Percentiles rank a stretch among this genome's conserved stretches.
Conservation (phyloP, 2,329 filamentous ascomycete species). For the Microsporum audouinii region DNA sequence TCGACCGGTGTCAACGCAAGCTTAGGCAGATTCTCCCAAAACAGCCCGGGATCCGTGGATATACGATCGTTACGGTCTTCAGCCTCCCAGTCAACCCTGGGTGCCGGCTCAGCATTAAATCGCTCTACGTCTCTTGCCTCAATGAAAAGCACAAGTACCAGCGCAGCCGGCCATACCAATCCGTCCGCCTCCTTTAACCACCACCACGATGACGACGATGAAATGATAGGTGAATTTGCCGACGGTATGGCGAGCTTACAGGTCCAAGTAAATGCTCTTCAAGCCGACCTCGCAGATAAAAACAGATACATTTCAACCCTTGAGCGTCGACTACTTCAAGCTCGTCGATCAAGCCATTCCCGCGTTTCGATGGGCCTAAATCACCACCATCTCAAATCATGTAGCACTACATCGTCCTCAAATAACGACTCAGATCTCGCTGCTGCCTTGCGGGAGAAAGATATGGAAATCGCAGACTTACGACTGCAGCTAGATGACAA, state of each 20-base stretch:
- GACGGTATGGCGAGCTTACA: slow-evolving; percentile 73
- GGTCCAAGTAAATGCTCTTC: slow-evolving; percentile 82
- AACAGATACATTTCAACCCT: slow-evolving; percentile 91
- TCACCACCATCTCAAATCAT: slow-evolving; percentile 34
- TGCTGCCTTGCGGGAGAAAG: slow-evolving; percentile 69
- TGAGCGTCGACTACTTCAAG: slow-evolving; percentile 84
- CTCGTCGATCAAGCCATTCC: slow-evolving; percentile 77
- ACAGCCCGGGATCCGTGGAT: slow-evolving; percentile 30
- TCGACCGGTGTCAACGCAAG: slow-evolving; percentile 83
- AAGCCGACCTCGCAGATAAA: slow-evolving; percentile 91
- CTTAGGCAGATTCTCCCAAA: slow-evolving; percentile 52
- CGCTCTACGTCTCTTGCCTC: slow-evolving; percentile 59
- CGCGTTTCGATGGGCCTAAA: slow-evolving; percentile 66
- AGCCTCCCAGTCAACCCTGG: slow-evolving; percentile 50
- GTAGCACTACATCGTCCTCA: slow-evolving; percentile 50
- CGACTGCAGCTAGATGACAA: slow-evolving; percentile 84
- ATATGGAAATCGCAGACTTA: slow-evolving; percentile 85
- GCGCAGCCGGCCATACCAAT: slow-evolving; percentile 20
- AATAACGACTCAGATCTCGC: slow-evolving; percentile 68
- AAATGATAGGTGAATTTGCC: slow-evolving; percentile 67
- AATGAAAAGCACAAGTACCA: slow-evolving; percentile 34
- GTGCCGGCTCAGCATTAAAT: slow-evolving; percentile 43
- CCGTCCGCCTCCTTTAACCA: slow-evolving; percentile 28
- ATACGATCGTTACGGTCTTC: slow-evolving; percentile 56
- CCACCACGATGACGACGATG: slow-evolving; percentile 56